Conservation (phyloP, 1,139 yeast genomes). For the Kodamaea plutei region DNA sequence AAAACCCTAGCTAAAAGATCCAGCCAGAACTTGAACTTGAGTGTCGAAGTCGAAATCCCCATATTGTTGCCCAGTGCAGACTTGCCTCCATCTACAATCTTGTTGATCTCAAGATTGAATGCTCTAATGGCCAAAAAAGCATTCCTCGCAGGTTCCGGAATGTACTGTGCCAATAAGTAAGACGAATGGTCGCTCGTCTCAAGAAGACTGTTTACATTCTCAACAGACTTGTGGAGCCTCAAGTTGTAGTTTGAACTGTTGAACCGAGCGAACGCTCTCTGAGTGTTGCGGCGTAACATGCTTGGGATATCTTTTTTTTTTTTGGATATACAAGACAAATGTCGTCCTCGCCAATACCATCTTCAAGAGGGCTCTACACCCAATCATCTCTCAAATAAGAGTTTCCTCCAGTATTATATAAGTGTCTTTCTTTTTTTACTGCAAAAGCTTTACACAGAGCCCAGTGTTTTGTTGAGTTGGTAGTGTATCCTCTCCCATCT, state of each 20-base stretch:
- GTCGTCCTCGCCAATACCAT: no score
- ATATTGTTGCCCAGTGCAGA: conserved; percentile 42
- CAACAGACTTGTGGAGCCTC: conserved; percentile 36
- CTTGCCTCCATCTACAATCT: no score
- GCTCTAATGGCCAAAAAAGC: conserved; percentile 67
- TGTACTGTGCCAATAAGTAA: conserved; percentile 60
- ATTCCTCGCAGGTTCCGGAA: conserved; percentile 64
- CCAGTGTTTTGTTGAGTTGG: no score
- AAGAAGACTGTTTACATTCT: conserved; percentile 38
- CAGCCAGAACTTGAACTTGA: conserved; percentile 62
- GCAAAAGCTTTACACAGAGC: no score
- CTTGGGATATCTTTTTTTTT: neutral
- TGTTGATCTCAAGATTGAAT: conserved; percentile 64
- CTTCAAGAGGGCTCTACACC: no score
- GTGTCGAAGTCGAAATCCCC: conserved; percentile 46
- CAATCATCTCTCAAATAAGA: no score
- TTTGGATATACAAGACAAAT: no score
- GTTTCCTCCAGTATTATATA: no score
- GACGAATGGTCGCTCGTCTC: conserved; percentile 61
- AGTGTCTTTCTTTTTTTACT: no score
- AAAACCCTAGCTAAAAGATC: conserved; percentile 46
- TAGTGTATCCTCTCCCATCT: no score
- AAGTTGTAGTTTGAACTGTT: conserved; percentile 7
- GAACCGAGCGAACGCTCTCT: neutral
- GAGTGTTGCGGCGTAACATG: no score